Conservation (phyloP, 305 asterid genomes). For the Fraxinus baroniana region DNA sequence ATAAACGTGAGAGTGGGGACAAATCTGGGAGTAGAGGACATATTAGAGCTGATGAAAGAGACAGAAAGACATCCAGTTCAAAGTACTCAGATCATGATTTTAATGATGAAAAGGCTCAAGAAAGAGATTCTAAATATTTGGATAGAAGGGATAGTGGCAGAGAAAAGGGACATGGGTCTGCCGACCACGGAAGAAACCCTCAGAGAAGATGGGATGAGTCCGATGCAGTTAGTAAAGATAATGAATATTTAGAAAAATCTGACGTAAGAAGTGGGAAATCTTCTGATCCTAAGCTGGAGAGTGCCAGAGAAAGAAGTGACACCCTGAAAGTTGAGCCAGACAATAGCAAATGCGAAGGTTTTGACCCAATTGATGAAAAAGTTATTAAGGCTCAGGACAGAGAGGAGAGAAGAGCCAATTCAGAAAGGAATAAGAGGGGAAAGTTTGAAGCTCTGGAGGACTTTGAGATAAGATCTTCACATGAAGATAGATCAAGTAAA, state of each 20-base stretch:
- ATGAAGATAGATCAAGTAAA: conserved; percentile 39
- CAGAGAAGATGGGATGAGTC: conserved; percentile 78
- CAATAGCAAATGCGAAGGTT: conserved; percentile 28
- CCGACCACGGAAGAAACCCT: conserved; percentile 48
- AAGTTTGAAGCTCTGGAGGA: conserved; percentile 51
- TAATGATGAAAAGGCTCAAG: conserved; percentile 50
- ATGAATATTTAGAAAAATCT: conserved; percentile 38
- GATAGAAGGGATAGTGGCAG: conserved; percentile 58
- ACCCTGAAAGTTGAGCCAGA: conserved; percentile 35
- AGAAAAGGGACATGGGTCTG: conserved; percentile 46
- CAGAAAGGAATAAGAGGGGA: conserved; percentile 54
- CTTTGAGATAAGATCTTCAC: conserved; percentile 33
- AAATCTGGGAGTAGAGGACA: conserved; percentile 52
- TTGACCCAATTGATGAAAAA: conserved; percentile 45
- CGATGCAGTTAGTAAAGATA: conserved; percentile 31
- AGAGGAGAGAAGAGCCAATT: conserved; percentile 58
- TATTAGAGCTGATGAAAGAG: conserved; percentile 52
- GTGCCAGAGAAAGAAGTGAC: conserved; percentile 45
- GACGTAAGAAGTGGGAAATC: conserved; percentile 47
- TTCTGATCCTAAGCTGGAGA: conserved; percentile 41
- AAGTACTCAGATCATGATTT: conserved; percentile 47
- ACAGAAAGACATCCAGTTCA: conserved; percentile 47
- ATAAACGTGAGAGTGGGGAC: conserved; percentile 51
- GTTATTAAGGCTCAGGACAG: conserved; percentile 40
- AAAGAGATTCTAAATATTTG: conserved; percentile 44